Conservation (phyloP, 805 yeast species). For the Kluyveromyces aestuarii region DNA sequence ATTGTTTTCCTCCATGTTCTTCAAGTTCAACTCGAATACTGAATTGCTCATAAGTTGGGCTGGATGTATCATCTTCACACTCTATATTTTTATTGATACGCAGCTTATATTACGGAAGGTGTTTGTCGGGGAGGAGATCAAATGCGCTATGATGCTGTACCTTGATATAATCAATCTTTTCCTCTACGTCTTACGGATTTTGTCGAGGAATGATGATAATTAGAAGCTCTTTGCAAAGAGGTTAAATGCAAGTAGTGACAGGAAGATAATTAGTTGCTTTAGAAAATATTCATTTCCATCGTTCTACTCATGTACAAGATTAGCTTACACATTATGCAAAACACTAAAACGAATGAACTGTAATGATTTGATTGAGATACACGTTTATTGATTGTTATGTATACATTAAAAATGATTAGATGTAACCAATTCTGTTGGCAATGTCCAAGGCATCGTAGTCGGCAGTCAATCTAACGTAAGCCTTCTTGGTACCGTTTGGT, state of each 20-base stretch:
- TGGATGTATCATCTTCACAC: constrained; percentile 67
- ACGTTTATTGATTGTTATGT: constrained; percentile 5
- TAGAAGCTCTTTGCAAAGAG: not conserved
- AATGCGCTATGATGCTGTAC: constrained; percentile 69
- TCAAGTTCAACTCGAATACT: constrained; percentile 47
- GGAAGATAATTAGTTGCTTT: too few relatives aligned
- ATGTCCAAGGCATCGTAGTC: constrained; percentile 99
- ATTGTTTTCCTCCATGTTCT: constrained; percentile 54
- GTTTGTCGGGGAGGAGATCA: constrained; percentile 79
- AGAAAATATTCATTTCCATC: too few relatives aligned
- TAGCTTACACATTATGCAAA: not conserved
- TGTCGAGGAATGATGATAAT: constrained; percentile 29
- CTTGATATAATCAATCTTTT: constrained; percentile 79
- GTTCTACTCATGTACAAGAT: not conserved
- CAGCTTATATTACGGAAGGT: constrained; percentile 66
- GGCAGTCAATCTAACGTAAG: constrained; percentile 97
- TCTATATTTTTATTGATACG: constrained; percentile 71
- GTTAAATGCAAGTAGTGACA: too few relatives aligned
- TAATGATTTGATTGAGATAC: constrained; percentile 3
- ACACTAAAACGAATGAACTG: not conserved
- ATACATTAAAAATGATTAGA: constrained; percentile 40
- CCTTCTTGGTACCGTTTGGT: constrained; percentile 99
- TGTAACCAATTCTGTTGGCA: constrained; percentile 99
- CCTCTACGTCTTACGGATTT: constrained; percentile 60
- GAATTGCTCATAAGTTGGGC: constrained; percentile 61